Conservation (phyloP, 1,284 basidiomycete genomes). For the Neonothopanus nambi region DNA sequence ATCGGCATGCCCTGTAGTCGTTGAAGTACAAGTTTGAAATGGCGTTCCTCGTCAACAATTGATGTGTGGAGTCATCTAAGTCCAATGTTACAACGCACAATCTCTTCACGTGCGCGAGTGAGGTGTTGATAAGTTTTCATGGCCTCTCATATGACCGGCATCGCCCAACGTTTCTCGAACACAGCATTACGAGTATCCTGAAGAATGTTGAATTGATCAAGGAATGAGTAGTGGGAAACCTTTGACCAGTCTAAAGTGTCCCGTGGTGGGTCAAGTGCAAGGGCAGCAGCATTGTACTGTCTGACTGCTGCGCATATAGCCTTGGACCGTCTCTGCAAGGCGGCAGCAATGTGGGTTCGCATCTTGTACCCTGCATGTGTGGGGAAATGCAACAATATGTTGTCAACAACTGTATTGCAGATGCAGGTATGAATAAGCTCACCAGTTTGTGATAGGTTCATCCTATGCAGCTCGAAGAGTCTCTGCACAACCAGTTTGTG, state of each 20-base stretch:
- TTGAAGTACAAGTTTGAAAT: neutral
- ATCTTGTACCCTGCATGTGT: constrained; percentile 28
- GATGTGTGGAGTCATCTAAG: constrained; percentile 29
- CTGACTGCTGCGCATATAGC: constrained; percentile 27
- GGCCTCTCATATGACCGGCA: constrained; percentile 23
- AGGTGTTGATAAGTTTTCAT: constrained; percentile 28
- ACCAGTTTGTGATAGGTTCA: constrained; percentile 7
- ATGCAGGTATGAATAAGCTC: neutral
- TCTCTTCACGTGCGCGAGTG: constrained; percentile 32
- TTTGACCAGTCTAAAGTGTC: constrained; percentile 29
- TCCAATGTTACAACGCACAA: constrained; percentile 33
- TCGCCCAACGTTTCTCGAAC: constrained; percentile 28
- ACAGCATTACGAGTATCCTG: constrained; percentile 29
- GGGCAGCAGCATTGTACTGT: constrained; percentile 26
- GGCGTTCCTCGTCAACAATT: constrained; percentile 28
- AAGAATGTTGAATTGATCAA: constrained; percentile 31
- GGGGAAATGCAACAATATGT: neutral
- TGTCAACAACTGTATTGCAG: neutral
- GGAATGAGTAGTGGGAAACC: no score
- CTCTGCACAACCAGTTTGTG: constrained; percentile 24
- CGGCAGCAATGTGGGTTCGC: constrained; percentile 27
- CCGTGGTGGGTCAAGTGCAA: constrained; percentile 20
- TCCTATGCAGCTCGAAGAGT: constrained; percentile 23
- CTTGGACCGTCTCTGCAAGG: constrained; percentile 22
- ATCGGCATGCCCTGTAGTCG: neutral